Evolutionary conservation across 495 filamentous ascomycete genomes (phyloP).

Genomic region (Aspergillus affinis): DNA sequence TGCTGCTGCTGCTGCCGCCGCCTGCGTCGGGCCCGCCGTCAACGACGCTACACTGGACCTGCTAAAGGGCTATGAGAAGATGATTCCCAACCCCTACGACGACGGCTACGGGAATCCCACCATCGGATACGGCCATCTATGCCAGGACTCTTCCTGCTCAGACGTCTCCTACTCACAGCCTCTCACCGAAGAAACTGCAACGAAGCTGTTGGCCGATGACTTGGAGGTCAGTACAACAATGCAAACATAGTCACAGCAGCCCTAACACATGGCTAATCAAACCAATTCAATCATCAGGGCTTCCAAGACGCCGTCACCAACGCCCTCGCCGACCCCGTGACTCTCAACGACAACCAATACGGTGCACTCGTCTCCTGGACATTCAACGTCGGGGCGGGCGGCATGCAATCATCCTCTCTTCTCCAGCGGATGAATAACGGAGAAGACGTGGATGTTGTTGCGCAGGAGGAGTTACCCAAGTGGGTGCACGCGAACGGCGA

Average conservation of each 20-base stretch:
- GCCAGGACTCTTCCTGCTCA: slow-evolving; percentile 36
- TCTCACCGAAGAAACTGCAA: slow-evolving; percentile 37
- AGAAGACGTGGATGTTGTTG: slow-evolving; percentile 39
- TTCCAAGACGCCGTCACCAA: slow-evolving; percentile 24
- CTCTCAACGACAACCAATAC: slow-evolving; percentile 29
- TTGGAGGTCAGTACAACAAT: slow-evolving; percentile 31
- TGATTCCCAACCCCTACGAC: slow-evolving; percentile 27
- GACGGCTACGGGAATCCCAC: slow-evolving; percentile 49
- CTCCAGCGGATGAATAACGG: slow-evolving; percentile 47
- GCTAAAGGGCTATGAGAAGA: slow-evolving; percentile 43
- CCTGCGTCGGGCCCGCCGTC: slow-evolving; percentile 32
- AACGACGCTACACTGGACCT: slow-evolving; percentile 38
- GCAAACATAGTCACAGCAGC: not conserved
- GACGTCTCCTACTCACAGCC: slow-evolving; percentile 47
- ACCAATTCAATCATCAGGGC: slow-evolving; percentile 8
- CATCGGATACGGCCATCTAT: slow-evolving; percentile 54
- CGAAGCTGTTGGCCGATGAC: slow-evolving; percentile 42
- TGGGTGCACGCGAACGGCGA: slow-evolving; percentile 44
- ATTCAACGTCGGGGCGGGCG: slow-evolving; percentile 22
- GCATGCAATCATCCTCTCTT: slow-evolving; percentile 33
- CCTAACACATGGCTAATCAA: not conserved
- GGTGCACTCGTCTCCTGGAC: slow-evolving; percentile 26
- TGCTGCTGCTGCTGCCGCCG: too few relatives aligned
- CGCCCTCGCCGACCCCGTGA: slow-evolving; percentile 22
- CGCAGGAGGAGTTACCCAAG: slow-evolving; percentile 44